Percentiles rank a stretch among this genome's conserved stretches.
Conservation (phyloP, 2,329 filamentous ascomycete genomes). For the Ophiosphaerella herpotricha region DNA sequence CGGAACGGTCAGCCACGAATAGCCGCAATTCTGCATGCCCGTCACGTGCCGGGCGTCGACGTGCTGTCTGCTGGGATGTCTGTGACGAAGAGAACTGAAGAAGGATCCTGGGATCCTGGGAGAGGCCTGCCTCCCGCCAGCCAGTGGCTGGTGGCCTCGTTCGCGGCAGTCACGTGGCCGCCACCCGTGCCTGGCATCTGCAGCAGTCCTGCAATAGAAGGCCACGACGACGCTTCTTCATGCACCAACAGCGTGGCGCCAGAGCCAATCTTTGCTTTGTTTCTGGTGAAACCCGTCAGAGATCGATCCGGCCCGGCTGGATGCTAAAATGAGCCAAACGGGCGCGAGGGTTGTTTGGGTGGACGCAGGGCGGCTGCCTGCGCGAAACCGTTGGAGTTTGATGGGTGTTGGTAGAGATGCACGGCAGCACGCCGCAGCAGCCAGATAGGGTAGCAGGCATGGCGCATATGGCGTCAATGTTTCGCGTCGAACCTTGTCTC, state of each 20-base stretch:
- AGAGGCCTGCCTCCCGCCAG: no score
- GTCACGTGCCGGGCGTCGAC: no score
- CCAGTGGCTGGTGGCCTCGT: no score
- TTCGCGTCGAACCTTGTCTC: no score
- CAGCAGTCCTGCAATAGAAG: slow-evolving; percentile 4
- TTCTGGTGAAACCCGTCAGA: slow-evolving; percentile 2
- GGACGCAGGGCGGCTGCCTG: slow-evolving; percentile 1
- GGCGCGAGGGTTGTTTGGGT: slow-evolving; percentile 1
- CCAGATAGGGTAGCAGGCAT: no score
- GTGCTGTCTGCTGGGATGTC: no score
- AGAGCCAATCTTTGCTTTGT: neutral
- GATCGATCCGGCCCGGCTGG: slow-evolving; percentile 1
- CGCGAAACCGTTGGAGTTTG: slow-evolving; percentile 17
- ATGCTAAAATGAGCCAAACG: slow-evolving; percentile 3
- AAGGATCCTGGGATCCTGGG: no score
- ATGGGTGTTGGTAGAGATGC: slow-evolving; percentile 6
- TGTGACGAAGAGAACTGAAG: no score
- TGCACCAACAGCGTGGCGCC: neutral
- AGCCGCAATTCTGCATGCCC: no score
- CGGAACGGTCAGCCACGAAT: no score
- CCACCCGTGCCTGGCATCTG: neutral
- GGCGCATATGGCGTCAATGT: no score
- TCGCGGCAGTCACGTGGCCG: no score
- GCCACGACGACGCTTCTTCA: neutral
- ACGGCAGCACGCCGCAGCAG: neutral